Base-by-base conservation (phyloP, 2,329 filamentous ascomycete species). In the Scedosporium aurantiacum region DNA sequence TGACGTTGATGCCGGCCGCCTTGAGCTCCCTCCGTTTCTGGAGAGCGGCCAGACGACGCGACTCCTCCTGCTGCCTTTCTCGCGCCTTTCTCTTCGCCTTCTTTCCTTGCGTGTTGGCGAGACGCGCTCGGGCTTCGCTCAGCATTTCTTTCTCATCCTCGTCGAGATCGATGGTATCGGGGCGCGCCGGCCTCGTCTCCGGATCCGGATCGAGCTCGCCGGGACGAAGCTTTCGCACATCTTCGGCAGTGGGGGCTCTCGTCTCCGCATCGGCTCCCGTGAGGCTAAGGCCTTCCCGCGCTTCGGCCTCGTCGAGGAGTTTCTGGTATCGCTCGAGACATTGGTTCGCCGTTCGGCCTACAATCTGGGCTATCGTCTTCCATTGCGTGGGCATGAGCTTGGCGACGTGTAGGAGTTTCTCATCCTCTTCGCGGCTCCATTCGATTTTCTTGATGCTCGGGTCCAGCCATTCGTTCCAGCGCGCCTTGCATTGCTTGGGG, bases 81-180 rank as follows among this genome's bases (percentile, higher is more conserved):
- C 94, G 85, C 40, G 94, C 94, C 80, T 99, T 99, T 67, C 94
- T 81, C 80, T 99, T 99, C 5, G 94, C 94, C 78, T 99, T 99
- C 77, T 99, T 99, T 72, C 94, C 94, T 75, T 97, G 94, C 10
- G 94, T 97, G 70, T 99, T 99, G 65, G 94, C 94, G 65, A 99
- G 79, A 76, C 94, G 91, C 61, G 94, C 94, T 71, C 94, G 90
- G 67, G 94, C 94, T 77, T 99, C 94, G 72, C 92, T 97, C 70
- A 99, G 76, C 94, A 99, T 99, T 75, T 99, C 94, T 78, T 99
- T 97, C 75, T 99, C 94, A 71, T 99, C 94, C 73, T 99, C 94
- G 71, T 99, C 94, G 69, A 99, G 85, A 74, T 99, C 94, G 71
- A 99, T 94, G 5, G 94, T 97, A 73, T 99, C 94, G 45, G 94